Evolutionary conservation across 495 filamentous ascomycete species (phyloP).

Genomic region (Amniculicola lignicola): DNA sequence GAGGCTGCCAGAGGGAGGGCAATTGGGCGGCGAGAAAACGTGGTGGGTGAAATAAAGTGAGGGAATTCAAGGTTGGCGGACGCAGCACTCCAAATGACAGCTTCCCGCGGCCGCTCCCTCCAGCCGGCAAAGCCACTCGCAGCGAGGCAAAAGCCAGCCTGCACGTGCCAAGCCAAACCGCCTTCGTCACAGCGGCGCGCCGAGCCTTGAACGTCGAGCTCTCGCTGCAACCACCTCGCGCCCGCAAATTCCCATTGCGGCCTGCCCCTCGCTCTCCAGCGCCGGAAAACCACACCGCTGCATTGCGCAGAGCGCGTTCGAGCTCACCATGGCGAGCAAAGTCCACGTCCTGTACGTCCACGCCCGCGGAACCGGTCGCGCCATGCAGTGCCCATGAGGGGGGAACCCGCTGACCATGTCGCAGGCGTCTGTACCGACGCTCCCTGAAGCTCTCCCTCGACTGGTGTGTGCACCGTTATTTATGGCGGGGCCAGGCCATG

Average conservation of each 20-base stretch:
- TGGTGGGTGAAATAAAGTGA: background rate
- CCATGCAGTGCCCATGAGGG: background rate
- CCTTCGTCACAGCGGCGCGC: conserved; percentile 15
- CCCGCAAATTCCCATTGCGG: background rate
- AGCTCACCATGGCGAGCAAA: conserved; percentile 20
- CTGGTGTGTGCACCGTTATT: conserved; percentile 84
- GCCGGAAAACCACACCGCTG: background rate
- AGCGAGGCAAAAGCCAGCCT: background rate
- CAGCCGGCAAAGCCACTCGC: conserved; percentile 10
- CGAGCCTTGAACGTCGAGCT: conserved; percentile 18
- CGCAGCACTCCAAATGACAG: background rate
- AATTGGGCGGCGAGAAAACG: background rate
- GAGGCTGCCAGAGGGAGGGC: conserved; percentile 2
- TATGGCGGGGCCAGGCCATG: conserved; percentile 93
- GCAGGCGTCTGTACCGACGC: conserved; percentile 90
- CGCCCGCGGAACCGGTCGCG: background rate
- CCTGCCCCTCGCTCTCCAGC: background rate
- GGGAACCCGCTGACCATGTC: conserved; percentile 16
- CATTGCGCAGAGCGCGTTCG: background rate
- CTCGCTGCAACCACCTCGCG: background rate
- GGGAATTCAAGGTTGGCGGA: background rate
- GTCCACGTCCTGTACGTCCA: conserved; percentile 21
- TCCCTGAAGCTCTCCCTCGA: conserved; percentile 89
- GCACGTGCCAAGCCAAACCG: conserved; percentile 1
- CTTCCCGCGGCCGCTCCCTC: conserved; percentile 10